Conservation (phyloP, 2,329 filamentous ascomycete genomes). For the Penicillium italicum region DNA sequence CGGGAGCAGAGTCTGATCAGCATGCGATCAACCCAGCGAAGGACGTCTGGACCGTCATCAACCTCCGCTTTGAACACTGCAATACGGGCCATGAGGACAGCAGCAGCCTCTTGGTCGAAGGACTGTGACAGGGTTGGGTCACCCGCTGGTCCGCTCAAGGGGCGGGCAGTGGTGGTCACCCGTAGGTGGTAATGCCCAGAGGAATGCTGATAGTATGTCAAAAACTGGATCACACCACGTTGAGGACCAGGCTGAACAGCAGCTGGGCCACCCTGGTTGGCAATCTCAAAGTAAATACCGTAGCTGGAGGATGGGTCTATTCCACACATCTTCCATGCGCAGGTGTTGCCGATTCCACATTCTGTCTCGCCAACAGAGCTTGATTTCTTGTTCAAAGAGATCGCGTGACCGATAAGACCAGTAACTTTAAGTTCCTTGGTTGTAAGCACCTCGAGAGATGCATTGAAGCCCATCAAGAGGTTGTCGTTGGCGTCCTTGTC, state of each 20-base stretch:
- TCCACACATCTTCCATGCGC: constrained; percentile 99
- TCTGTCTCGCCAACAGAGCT: constrained; percentile 96
- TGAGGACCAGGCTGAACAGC: constrained; percentile 82
- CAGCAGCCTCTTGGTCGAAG: constrained; percentile 96
- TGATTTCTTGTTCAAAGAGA: constrained; percentile 97
- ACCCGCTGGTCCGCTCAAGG: constrained; percentile 86
- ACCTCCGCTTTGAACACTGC: constrained; percentile 98
- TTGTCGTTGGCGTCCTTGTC: constrained; percentile 96
- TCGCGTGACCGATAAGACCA: constrained; percentile 90
- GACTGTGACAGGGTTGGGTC: constrained; percentile 94
- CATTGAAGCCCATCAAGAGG: constrained; percentile 96
- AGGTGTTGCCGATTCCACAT: constrained; percentile 96
- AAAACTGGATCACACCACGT: constrained; percentile 94
- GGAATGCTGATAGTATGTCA: constrained; percentile 98
- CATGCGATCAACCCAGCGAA: constrained; percentile 98
- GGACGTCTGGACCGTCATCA: constrained; percentile 95
- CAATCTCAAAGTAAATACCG: constrained; percentile 96
- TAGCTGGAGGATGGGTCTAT: constrained; percentile 94
- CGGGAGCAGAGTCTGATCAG: constrained; percentile 92
- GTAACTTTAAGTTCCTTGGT: constrained; percentile 99
- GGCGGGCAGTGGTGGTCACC: constrained; percentile 88
- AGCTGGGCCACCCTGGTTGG: constrained; percentile 81
- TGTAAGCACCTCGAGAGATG: constrained; percentile 88
- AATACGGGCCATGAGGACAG: constrained; percentile 97
- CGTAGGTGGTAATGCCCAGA: constrained; percentile 94